These are phyloP conservation scores for Cinchona pubescens DNA, from an alignment of 257 asterid genomes.

Conservation along the genomic window DNA sequence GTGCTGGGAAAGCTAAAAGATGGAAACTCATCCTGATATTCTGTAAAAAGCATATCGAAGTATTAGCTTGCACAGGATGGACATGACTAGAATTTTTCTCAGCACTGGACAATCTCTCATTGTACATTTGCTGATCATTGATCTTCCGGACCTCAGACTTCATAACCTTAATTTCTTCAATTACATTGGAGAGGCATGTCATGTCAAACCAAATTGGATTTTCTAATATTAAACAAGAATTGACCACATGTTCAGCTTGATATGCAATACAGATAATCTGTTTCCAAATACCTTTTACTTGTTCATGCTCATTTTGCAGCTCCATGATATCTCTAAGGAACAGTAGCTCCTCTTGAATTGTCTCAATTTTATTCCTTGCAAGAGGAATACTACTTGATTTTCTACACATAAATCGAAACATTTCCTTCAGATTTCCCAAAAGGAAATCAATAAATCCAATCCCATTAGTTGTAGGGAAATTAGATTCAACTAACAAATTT, in stretches of 20 bases:
- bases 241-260: constrained; percentile 3
- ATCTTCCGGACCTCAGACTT: neutral
- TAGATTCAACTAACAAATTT: neutral
- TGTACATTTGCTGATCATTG: neutral
- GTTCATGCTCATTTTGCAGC: neutral
- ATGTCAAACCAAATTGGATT: constrained; percentile 9
- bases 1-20: constrained; percentile 12
- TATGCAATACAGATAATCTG: neutral
- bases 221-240: neutral
- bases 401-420: neutral
- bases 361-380: neutral
- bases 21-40: neutral
- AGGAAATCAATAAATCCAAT: constrained; percentile 5
- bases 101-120: neutral
- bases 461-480: constrained; percentile 7
- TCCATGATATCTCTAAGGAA: neutral
- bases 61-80: neutral
- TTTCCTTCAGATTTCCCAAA: neutral
- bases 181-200: neutral
- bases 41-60: neutral
- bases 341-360: constrained; percentile 1
- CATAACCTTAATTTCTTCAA: neutral
- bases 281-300: neutral
- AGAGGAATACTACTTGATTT: neutral
- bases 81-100: neutral